Evolutionary conservation across 2,329 filamentous ascomycete species (phyloP).

Genomic region (Cylindrodendrum hubeiense): DNA sequence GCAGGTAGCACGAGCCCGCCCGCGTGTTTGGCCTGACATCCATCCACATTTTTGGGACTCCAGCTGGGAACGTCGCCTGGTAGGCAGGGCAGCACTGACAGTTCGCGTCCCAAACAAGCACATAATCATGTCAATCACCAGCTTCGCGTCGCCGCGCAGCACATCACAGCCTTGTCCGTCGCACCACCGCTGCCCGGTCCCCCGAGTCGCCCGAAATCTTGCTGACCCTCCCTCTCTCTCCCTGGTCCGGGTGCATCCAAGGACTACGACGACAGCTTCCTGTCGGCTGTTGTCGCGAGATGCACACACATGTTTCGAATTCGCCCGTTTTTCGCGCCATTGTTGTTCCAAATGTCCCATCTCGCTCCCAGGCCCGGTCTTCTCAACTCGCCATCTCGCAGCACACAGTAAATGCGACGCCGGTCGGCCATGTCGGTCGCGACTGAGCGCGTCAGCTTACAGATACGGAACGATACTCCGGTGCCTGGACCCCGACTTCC

Average conservation of each 20-base stretch:
- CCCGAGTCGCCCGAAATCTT: neutral
- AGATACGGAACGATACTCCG: conserved; percentile 32
- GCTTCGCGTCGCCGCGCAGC: conserved; percentile 6
- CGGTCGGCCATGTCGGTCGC: conserved; percentile 15
- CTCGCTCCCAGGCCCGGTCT: neutral
- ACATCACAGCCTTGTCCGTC: conserved; percentile 19
- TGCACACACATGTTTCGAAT: conserved; percentile 14
- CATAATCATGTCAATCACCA: conserved; percentile 18
- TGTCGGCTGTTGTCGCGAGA: conserved; percentile 2
- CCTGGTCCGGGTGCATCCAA: neutral
- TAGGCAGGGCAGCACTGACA: neutral
- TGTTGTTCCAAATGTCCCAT: neutral
- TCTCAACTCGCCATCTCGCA: neutral
- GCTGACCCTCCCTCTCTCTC: neutral
- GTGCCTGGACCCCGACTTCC: conserved; percentile 47
- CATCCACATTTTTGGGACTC: neutral
- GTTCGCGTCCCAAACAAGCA: conserved; percentile 13
- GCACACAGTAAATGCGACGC: neutral
- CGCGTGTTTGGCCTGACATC: neutral
- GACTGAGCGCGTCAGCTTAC: conserved; percentile 22
- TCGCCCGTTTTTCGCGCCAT: neutral
- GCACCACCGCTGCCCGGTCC: neutral
- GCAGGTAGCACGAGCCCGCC: neutral
- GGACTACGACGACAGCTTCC: neutral
- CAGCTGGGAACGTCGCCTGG: neutral